Percentiles rank a stretch among this genome's conserved stretches.
These are phyloP conservation scores for Eurotiales sp. DNA, from an alignment of 2,329 filamentous ascomycete genomes.

Conservation along the genomic window DNA sequence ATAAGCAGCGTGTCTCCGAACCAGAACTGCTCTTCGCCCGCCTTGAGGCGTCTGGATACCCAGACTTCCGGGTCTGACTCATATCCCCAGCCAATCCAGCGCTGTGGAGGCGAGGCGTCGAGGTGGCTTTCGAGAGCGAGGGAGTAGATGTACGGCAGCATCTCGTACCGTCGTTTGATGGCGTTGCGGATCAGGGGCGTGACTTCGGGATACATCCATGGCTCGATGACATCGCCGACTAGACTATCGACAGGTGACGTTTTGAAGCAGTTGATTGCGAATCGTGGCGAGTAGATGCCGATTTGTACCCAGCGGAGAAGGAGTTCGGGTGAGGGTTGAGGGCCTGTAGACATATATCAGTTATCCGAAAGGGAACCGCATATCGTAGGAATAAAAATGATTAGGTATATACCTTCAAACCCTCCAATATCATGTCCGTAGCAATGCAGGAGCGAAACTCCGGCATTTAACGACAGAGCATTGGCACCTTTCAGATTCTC, in stretches of 20 bases:
- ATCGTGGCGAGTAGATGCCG: conserved; percentile 65
- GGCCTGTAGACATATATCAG: too few species aligned
- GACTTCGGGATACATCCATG: conserved; percentile 71
- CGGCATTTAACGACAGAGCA: conserved; percentile 64
- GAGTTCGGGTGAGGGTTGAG: conserved; percentile 66
- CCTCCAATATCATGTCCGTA: conserved; percentile 73
- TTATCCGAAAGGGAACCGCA: too few species aligned
- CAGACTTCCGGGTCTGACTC: conserved; percentile 65
- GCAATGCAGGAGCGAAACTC: conserved; percentile 65
- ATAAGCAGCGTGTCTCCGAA: conserved; percentile 64
- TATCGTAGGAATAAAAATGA: too few species aligned
- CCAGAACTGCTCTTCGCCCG: conserved; percentile 70
- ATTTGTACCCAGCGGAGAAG: conserved; percentile 71
- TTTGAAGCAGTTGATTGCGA: conserved; percentile 77
- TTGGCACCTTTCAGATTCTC: conserved; percentile 69
- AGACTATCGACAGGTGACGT: conserved; percentile 62
- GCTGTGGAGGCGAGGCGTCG: conserved; percentile 60
- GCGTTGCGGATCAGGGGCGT: conserved; percentile 60
- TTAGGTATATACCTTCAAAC: conserved; percentile 61
- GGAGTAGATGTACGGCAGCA: conserved; percentile 69
- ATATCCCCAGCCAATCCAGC: conserved; percentile 72
- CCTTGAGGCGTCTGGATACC: conserved; percentile 52
- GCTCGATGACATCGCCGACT: conserved; percentile 70
- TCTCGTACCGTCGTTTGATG: conserved; percentile 67
- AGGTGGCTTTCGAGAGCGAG: conserved; percentile 60